Percentiles rank a stretch among this genome's conserved stretches.
These are phyloP conservation scores for Arachis hypogaea DNA, from an alignment of 306 rosid genomes.

Conservation along the genomic window DNA sequence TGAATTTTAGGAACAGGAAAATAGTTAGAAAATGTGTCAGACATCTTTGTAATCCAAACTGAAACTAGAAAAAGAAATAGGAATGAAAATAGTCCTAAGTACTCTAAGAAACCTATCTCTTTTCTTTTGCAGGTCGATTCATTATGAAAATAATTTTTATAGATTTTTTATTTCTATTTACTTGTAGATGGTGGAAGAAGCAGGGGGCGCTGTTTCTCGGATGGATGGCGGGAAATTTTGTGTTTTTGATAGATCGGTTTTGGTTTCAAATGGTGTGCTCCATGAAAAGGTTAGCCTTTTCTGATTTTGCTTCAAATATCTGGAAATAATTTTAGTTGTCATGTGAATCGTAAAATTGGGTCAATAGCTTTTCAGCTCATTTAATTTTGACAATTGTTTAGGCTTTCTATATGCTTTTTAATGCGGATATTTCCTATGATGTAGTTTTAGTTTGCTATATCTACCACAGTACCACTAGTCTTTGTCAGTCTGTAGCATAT, in stretches of 20 bases:
- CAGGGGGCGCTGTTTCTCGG: slow-evolving; percentile 80
- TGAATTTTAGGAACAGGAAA: too few species aligned
- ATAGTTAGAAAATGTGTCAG: too few species aligned
- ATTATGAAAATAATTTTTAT: slow-evolving; percentile 22
- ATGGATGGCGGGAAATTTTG: slow-evolving; percentile 93
- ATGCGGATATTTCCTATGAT: too few species aligned
- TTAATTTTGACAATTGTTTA: not conserved
- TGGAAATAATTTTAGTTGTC: too few species aligned
- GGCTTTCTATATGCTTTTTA: not conserved
- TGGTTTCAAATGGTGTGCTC: slow-evolving; percentile 76
- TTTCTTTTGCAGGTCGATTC: not conserved
- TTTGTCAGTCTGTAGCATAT: not conserved
- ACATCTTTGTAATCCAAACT: too few species aligned
- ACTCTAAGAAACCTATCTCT: too few species aligned
- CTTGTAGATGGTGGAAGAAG: slow-evolving; percentile 88
- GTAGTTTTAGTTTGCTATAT: not conserved
- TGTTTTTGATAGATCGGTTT: slow-evolving; percentile 92
- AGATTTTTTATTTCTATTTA: slow-evolving; percentile 9
- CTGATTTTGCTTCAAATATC: slow-evolving; percentile 7
- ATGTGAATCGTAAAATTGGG: too few species aligned
- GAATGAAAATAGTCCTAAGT: too few species aligned
- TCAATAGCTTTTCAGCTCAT: too few species aligned
- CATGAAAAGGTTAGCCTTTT: slow-evolving; percentile 71
- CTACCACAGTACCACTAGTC: not conserved
- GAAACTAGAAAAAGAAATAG: too few species aligned